These are phyloP conservation scores for Talaromyces sp. DNA, from an alignment of 2,329 filamentous ascomycete genomes.

Conservation along the genomic window DNA sequence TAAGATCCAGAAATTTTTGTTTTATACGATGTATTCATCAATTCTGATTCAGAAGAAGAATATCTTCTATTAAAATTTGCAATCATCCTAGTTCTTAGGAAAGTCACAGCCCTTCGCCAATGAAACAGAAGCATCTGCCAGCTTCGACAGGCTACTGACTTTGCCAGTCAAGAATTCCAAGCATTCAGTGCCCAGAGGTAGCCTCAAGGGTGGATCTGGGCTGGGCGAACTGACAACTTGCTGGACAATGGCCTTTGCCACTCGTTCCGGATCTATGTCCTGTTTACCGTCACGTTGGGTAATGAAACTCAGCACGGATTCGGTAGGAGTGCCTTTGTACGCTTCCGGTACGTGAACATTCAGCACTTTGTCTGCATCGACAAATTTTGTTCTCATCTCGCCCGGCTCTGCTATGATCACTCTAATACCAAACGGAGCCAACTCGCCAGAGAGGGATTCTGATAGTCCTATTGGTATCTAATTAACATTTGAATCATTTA, in stretches of 20 bases:
- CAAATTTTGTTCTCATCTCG: background rate
- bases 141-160: background rate
- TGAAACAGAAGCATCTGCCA: background rate
- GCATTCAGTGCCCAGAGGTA: background rate
- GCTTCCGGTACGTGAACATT: background rate
- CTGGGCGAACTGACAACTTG: background rate
- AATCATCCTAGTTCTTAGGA: background rate
- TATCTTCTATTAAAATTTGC: background rate
- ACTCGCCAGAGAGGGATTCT: background rate
- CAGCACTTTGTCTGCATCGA: background rate
- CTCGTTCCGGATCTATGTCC: background rate
- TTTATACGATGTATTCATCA: background rate
- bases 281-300: background rate
- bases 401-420: constrained; percentile 1
- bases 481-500: background rate
- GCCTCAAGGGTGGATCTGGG: background rate
- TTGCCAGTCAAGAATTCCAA: background rate
- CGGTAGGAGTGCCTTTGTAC: background rate
- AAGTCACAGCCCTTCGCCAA: background rate
- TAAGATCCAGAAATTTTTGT: too few species aligned
- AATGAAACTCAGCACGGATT: background rate
- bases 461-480: background rate
- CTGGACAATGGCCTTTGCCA: background rate
- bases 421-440: background rate
- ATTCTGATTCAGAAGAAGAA: background rate